Conservation (phyloP, 108 stramenopile genomes). For the Nannochloropsis salina region DNA sequence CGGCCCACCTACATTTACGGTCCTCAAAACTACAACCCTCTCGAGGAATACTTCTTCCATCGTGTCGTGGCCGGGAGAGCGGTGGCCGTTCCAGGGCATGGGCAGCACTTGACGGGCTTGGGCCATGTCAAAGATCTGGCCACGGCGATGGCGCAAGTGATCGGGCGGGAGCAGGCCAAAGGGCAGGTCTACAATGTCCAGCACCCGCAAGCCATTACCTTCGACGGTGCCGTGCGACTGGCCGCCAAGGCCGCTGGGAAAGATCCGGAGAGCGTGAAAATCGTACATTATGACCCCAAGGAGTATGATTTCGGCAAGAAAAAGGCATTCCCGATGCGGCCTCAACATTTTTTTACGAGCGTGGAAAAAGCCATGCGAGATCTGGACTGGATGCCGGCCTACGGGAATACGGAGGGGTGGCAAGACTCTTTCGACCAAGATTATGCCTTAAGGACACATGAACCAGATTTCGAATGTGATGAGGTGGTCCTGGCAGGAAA, state of each 20-base stretch:
- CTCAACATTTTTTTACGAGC: constrained; percentile 43
- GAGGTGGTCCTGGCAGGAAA: constrained; percentile 34
- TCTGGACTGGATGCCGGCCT: constrained; percentile 44
- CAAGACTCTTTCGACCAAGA: constrained; percentile 46
- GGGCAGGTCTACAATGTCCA: constrained; percentile 41
- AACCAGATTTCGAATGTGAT: constrained; percentile 41
- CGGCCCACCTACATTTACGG: constrained; percentile 43
- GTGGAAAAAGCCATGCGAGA: constrained; percentile 43
- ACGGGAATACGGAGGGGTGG: constrained; percentile 29
- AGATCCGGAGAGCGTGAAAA: constrained; percentile 31
- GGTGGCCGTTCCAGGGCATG: constrained; percentile 36
- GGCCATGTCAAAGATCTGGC: constrained; percentile 48
- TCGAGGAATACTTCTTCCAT: constrained; percentile 50
- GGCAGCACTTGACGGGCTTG: constrained; percentile 41
- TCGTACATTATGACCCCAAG: constrained; percentile 45
- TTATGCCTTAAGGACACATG: constrained; percentile 37
- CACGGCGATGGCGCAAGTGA: constrained; percentile 46
- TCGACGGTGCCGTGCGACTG: constrained; percentile 41
- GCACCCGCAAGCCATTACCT: constrained; percentile 39
- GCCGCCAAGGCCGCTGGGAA: constrained; percentile 46
- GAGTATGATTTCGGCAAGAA: constrained; percentile 49
- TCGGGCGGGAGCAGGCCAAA: constrained; percentile 34
- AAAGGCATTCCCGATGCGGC: constrained; percentile 50
- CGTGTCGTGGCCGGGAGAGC: constrained; percentile 39
- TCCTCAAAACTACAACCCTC: constrained; percentile 46